Evolutionary conservation across 2,329 filamentous ascomycete species (phyloP), one percentile per base, ranked within the genome.

Genomic region (Paecilomyces formosus): DNA sequence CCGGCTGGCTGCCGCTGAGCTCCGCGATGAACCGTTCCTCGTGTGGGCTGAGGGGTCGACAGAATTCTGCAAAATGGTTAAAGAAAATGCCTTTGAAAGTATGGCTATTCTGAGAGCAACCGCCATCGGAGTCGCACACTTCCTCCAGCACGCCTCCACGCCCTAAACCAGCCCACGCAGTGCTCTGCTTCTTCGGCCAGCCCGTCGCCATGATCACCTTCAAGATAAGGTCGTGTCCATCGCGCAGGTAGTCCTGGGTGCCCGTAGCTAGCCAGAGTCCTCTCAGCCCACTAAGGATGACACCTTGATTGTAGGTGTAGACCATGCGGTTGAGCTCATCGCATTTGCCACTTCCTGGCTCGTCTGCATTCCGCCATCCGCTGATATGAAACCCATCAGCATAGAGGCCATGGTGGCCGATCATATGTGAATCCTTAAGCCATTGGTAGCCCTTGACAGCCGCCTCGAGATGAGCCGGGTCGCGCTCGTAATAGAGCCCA

Each of bases 21-120:
- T 72, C 66, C 52, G 71, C 69, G 3, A 82, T 78, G 55, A 81
- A 74, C 2, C 76, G 77, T 9, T 74, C 72, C 33, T 79, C 71
- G 6, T 76, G 72, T 1, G 81, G 72, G 9, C 77, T 80, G 3
- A 96, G 74, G 0, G 85, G 82, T 3, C 82, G 80, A 72, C 93
- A 97, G 71, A 97, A 96, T 0, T 85, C 76, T 0, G 86, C 82
- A 2, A 97, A 78, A 69, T 97, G 93, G 69, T 96, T 90, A 75
- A 96, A 96, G 79, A 92, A 96, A 58, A 97, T 93, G 28, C 90
- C 89, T 72, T 97, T 97, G 83, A 97, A 97, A 0, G 90, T 92
- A 67, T 97, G 92, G 0, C 82, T 83, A 65, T 97, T 84, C 71
- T 97, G 92, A 18, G 85, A 91, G 72, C 92, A 97, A 50, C 77